Percentiles rank a stretch among this genome's conserved stretches.
Evolutionary conservation across 371 early-diverging fungal genomes (phyloP).

Genomic region (Zancudomyces culisetae): DNA sequence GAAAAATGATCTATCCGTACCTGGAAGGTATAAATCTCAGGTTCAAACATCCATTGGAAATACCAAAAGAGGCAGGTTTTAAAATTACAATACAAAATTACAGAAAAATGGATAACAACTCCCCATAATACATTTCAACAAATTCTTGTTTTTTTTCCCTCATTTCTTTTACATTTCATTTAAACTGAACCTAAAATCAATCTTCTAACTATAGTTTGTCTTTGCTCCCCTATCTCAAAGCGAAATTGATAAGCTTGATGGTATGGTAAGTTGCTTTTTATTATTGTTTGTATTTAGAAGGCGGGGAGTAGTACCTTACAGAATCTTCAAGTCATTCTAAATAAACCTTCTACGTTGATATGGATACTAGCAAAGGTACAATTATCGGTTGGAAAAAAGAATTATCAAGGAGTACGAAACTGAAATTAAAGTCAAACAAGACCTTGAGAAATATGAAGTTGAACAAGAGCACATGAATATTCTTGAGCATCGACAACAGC

Average conservation of each 20-base stretch:
- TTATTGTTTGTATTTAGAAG: background rate
- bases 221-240: background rate
- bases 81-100: background rate
- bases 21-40: background rate
- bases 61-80: background rate
- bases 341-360: background rate
- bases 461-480: background rate
- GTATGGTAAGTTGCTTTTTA: background rate
- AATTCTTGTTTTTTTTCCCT: background rate
- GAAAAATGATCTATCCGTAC: background rate
- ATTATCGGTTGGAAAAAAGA: background rate
- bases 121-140: background rate
- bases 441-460: background rate
- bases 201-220: background rate
- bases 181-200: background rate
- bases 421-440: background rate
- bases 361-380: background rate
- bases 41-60: conserved; percentile 1
- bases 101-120: background rate
- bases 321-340: background rate
- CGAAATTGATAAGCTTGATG: background rate
- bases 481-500: background rate
- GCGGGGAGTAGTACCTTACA: background rate
- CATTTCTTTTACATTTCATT: background rate
- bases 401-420: background rate